Conservation (phyloP, 2,329 filamentous ascomycete genomes). For the Eutypella sp. region DNA sequence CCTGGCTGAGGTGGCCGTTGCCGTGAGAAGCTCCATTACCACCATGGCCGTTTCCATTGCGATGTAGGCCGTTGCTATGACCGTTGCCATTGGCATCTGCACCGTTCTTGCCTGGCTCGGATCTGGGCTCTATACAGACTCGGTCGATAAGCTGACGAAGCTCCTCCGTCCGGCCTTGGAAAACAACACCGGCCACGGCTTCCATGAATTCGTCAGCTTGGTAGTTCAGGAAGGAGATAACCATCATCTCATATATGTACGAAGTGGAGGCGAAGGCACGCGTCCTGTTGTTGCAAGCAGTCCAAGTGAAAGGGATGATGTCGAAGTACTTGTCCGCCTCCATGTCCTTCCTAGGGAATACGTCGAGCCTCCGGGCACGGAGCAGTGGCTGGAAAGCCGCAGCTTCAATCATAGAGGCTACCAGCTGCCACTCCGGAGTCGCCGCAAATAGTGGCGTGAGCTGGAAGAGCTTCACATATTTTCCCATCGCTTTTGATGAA, state of each 20-base stretch:
- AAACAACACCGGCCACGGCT: constrained; percentile 10
- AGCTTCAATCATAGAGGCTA: constrained; percentile 14
- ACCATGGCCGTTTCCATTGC: too few relatives aligned
- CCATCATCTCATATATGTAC: constrained; percentile 16
- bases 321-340: constrained; percentile 19
- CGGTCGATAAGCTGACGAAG: constrained; percentile 9
- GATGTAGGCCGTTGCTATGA: too few relatives aligned
- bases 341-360: constrained; percentile 16
- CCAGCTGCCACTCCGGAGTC: constrained; percentile 12
- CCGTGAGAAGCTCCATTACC: too few relatives aligned
- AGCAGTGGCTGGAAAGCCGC: constrained; percentile 11
- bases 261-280: constrained; percentile 13
- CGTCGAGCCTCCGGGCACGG: constrained; percentile 8
- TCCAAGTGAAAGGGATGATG: constrained; percentile 18
- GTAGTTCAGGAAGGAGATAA: constrained; percentile 16
- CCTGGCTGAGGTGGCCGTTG: background rate
- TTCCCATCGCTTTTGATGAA: background rate
- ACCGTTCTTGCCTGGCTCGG: too few relatives aligned
- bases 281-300: constrained; percentile 13
- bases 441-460: constrained; percentile 12
- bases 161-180: constrained; percentile 4
- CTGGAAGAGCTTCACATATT: constrained; percentile 2
- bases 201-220: constrained; percentile 19
- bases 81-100: too few relatives aligned
- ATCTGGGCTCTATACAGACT: constrained; percentile 7